Evolutionary conservation across 2,329 filamentous ascomycete genomes (phyloP).

Genomic region (Basipetospora chlamydospora): DNA sequence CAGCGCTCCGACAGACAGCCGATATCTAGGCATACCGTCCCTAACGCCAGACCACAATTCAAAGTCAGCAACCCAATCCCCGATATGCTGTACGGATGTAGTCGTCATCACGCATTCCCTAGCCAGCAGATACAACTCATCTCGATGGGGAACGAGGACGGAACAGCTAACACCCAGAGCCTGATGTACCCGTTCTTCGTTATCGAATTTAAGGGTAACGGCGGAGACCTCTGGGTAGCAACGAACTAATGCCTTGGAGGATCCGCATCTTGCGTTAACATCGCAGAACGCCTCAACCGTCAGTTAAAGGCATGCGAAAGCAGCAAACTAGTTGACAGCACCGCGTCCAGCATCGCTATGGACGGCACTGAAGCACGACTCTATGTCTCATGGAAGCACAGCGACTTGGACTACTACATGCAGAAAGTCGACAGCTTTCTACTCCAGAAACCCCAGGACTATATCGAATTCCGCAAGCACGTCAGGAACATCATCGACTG

Average conservation of each 20-base stretch:
- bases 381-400: too few species aligned
- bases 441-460: too few species aligned
- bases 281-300: conserved; percentile 12
- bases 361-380: too few species aligned
- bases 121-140: not conserved
- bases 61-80: not conserved
- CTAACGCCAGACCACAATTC: not conserved
- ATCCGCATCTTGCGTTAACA: conserved; percentile 17
- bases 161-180: not conserved
- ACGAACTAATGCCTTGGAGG: conserved; percentile 21
- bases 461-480: too few species aligned
- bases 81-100: not conserved
- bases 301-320: conserved; percentile 10
- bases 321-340: conserved; percentile 12
- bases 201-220: too few species aligned
- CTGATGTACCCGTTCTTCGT: conserved; percentile 5
- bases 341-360: conserved; percentile 18
- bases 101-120: not conserved
- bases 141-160: not conserved
- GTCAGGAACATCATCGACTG: too few species aligned
- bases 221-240: conserved; percentile 18
- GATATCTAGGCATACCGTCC: not conserved
- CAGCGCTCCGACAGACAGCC: not conserved
- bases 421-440: too few species aligned
- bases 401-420: too few species aligned